Conservation (phyloP, 2,329 filamentous ascomycete species). For the Verruconis gallopava region DNA sequence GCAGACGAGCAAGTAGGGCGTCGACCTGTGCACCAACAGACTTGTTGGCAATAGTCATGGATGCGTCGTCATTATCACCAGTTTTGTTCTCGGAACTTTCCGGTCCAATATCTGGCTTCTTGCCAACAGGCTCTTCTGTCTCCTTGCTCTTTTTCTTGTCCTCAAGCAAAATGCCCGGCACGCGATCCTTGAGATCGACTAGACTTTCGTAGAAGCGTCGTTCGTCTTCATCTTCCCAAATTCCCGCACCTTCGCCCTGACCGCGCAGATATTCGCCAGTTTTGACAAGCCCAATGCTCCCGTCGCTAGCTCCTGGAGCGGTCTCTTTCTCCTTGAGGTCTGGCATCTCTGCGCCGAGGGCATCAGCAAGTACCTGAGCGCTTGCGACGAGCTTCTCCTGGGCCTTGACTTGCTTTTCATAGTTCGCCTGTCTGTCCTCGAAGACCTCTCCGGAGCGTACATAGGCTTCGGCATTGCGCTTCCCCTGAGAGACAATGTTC, state of each 20-base stretch:
- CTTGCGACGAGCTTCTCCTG: constrained; percentile 85
- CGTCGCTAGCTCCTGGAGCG: constrained; percentile 49
- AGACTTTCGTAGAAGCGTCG: constrained; percentile 96
- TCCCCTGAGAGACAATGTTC: constrained; percentile 70
- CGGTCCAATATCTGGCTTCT: constrained; percentile 47
- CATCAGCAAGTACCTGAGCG: constrained; percentile 81
- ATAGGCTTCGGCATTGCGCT: constrained; percentile 93
- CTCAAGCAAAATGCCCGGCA: constrained; percentile 84
- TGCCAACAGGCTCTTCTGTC: constrained; percentile 67
- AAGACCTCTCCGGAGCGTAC: constrained; percentile 98
- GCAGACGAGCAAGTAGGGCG: constrained; percentile 72
- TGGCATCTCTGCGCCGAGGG: constrained; percentile 83
- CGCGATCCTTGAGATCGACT: constrained; percentile 88
- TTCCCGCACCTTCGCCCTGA: constrained; percentile 79
- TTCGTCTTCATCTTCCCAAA: constrained; percentile 98
- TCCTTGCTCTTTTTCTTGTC: constrained; percentile 96
- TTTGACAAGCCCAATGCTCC: constrained; percentile 85
- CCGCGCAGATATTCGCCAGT: constrained; percentile 85
- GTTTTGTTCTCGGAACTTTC: constrained; percentile 31
- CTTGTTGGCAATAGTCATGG: constrained; percentile 92
- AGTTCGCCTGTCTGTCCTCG: constrained; percentile 89
- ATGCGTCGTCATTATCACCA: constrained; percentile 57
- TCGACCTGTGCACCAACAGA: constrained; percentile 96
- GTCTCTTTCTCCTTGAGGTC: constrained; percentile 76
- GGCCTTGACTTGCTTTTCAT: constrained; percentile 83